These are phyloP conservation scores for Stentor roeselii DNA, from an alignment of 73 alveolate genomes.

Conservation along the genomic window DNA sequence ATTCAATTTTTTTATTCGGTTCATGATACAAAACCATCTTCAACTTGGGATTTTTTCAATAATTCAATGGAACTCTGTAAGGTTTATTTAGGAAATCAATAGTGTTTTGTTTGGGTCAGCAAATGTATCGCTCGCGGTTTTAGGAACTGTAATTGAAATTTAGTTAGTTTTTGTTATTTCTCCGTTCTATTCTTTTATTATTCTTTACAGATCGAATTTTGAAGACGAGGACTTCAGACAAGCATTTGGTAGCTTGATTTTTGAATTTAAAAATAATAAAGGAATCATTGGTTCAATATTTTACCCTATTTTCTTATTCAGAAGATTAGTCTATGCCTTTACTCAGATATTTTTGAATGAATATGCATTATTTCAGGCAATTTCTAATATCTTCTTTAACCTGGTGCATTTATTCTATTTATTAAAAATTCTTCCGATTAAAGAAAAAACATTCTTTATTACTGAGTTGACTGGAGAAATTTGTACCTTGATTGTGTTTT, in stretches of 20 bases:
- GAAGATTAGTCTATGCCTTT: not conserved
- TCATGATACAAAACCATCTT: not conserved
- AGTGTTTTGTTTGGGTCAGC: not conserved
- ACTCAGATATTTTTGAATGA: not conserved
- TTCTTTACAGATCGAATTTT: not conserved
- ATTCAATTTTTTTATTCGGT: not conserved
- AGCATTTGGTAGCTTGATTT: not conserved
- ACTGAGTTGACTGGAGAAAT: no score
- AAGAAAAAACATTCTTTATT: no score
- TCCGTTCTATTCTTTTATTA: not conserved
- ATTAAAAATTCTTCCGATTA: no score
- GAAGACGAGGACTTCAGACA: not conserved
- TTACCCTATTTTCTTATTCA: not conserved
- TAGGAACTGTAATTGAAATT: not conserved
- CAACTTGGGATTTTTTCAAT: not conserved
- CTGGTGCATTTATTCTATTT: no score
- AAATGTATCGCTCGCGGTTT: not conserved
- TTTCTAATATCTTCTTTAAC: not conserved
- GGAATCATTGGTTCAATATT: not conserved
- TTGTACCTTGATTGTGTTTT: no score
- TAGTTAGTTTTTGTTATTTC: not conserved
- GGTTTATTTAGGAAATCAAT: not conserved
- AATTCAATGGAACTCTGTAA: not conserved
- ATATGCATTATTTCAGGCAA: not conserved
- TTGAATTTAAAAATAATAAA: constrained; percentile 1